Evolutionary conservation across 225 moss, liverwort and hornwort species (phyloP), one percentile per base, ranked within the genome.

Genomic region (Pseudisothecium myosuroides): DNA sequence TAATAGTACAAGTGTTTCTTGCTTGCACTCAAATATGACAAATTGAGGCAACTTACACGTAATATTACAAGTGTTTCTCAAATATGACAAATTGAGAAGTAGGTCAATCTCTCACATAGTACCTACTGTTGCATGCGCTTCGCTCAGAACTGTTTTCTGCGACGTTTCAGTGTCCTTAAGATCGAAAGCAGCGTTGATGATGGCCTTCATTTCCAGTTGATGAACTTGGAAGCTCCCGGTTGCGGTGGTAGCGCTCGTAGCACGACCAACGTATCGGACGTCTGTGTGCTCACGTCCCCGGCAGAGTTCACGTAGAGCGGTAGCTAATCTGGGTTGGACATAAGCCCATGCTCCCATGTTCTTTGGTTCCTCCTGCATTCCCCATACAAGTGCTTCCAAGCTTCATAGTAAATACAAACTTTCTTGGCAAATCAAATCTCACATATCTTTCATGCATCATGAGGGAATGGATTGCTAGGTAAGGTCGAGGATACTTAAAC

Each of bases 331-430:
- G 85, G 93, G 93, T 84, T 92, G 94, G 49, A 94, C 90, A 79
- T 94, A 94, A 31, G 90, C 86, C 94, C 94, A 94, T 36, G 94
- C 93, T 83, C 93, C 94, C 93, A 93, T 94, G 80, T 94, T 94
- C 87, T 94, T 94, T 24, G 94, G 94, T 89, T 94, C 94, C 91
- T 94, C 94, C 94, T 94, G 83, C 56, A 88, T 52, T 82, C 69
- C 81, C 62, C 55, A 39, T 36, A 29, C n/a, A 78, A 55, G n/a
- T n/a, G 55, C 56, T 79, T 37, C 27, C 58, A 79, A 58, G n/a
- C 58, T 27, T 79, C 39, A 7, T 7, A 7, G 27, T 17, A n/a
- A 27, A 79, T 7, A 16, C 7, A 39, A 79, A 58, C 27, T 79
- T 78, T 39, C n/a, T 79, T 27, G 79, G 39, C 39, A 39, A 79